phyloP scores from a whole-genome alignment of 1,284 basidiomycete genomes.

The Boletus albobrunnescens region DNA sequence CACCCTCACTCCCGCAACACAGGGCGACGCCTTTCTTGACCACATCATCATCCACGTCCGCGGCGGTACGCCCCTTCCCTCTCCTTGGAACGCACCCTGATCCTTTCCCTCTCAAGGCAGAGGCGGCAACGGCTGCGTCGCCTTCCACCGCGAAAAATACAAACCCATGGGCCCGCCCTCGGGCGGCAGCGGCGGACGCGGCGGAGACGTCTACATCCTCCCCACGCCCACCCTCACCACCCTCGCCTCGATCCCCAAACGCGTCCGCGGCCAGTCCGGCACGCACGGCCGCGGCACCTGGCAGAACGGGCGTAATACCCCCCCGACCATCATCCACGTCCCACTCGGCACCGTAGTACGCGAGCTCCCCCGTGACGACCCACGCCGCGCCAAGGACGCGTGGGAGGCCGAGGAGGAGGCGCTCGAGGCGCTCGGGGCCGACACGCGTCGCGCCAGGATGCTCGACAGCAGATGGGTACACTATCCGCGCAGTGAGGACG shows the following conservation, averaged over 20 bases:
- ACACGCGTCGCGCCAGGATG: constrained; percentile 53
- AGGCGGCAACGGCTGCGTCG: constrained; percentile 81
- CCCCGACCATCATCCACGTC: constrained; percentile 73
- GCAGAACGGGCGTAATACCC: constrained; percentile 74
- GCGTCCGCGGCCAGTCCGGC: constrained; percentile 66
- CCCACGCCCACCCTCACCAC: constrained; percentile 75
- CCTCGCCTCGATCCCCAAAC: constrained; percentile 67
- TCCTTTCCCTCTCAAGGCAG: constrained; percentile 53
- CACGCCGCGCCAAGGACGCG: constrained; percentile 55
- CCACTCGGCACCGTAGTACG: constrained; percentile 87
- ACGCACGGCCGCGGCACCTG: constrained; percentile 76
- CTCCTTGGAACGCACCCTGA: constrained; percentile 6
- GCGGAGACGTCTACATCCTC: constrained; percentile 81
- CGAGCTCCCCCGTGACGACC: constrained; percentile 64
- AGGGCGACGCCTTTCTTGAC: constrained; percentile 82
- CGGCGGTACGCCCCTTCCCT: constrained; percentile 50
- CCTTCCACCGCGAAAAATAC: constrained; percentile 79
- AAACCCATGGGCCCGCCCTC: constrained; percentile 80
- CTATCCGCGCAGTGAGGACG: constrained; percentile 65
- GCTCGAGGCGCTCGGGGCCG: constrained; percentile 43
- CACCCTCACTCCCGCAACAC: constrained; percentile 5
- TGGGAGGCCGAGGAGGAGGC: constrained; percentile 68
- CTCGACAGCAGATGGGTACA: constrained; percentile 74
- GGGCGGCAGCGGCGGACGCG: constrained; percentile 86
- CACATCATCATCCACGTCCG: constrained; percentile 72